Evolutionary conservation across 495 filamentous ascomycete genomes (phyloP).

Genomic region (Penicillium pulvis): DNA sequence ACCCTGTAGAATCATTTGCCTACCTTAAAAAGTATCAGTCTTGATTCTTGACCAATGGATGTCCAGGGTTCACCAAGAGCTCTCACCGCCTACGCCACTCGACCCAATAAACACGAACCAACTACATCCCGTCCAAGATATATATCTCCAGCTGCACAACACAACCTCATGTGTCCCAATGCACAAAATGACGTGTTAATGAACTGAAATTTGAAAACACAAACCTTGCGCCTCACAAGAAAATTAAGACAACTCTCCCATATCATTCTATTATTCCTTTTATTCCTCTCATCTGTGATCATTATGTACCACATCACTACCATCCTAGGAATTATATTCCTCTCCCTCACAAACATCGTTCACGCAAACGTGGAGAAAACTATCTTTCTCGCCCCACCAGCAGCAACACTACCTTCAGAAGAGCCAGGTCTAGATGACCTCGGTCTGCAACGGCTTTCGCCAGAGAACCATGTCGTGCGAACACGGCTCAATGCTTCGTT

Average conservation of each 20-base stretch:
- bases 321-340: conserved; percentile 29
- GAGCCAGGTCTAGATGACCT: conserved; percentile 65
- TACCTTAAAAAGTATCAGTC: too few relatives aligned
- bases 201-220: neutral
- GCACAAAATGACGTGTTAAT: neutral
- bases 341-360: conserved; percentile 31
- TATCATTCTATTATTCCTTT: neutral
- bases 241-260: neutral
- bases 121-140: conserved; percentile 5
- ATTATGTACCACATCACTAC: conserved; percentile 22
- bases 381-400: conserved; percentile 77
- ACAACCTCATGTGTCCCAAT: neutral
- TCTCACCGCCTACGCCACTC: conserved; percentile 16
- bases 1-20: too few relatives aligned
- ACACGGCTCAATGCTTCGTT: conserved; percentile 67
- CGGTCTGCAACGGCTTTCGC: conserved; percentile 63
- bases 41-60: too few relatives aligned
- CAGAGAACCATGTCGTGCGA: conserved; percentile 54
- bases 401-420: conserved; percentile 51
- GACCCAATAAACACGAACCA: conserved; percentile 5
- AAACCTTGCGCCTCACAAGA: neutral
- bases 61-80: neutral
- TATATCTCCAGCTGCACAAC: conserved; percentile 16
- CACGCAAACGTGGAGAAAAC: conserved; percentile 85
- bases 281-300: neutral